Base-by-base conservation (phyloP, 1,284 basidiomycete species). In the Macrocystidia cucumis region DNA sequence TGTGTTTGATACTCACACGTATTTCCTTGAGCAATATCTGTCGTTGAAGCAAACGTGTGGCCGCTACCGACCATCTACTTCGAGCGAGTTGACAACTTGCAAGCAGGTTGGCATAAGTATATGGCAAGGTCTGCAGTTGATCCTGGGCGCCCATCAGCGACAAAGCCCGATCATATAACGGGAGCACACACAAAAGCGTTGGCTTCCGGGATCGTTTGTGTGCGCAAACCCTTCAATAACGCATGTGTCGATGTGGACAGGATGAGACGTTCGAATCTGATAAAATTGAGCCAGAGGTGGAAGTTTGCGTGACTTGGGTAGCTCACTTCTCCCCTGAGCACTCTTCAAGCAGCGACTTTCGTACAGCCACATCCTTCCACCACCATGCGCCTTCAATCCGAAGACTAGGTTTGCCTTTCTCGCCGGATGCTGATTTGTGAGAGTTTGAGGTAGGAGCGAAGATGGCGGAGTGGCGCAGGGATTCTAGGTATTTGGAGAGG, bases 321-420 rank as follows among this genome's bases (percentile, higher is more conserved):
- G 43, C 49, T 35, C 39, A 73, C 72, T 63, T 62, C 33, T 68
- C 68, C n/a, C 72, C 71, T 21, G 53, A 46, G 45, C 69, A 74
- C 44, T 74, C 71, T 40, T 74, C 71, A 20, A 74, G 46, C 25
- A 72, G 43, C 6, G 71, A 73, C 44, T 67, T 73, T 23, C 71
- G 60, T 3, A 72, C 67, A 4, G 72, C 56, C 1, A 73, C 61
- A 36, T 72, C 66, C 46, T 61, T 68, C 72, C 71, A 74, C 71
- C 70, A 73, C 59, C 57, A 64, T 2, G 58, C 57, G 17, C 37
- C 39, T 9, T 31, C 31, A 36, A 37, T 29, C 21, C 34, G 38
- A 3, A 12, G 8, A 3, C 16, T 24, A 17, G 45, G 32, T 20
- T 41, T 40, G 37, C 40, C 31, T 36, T 40, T 38, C 18, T 34